phyloP scores from a whole-genome alignment of 2,329 filamentous ascomycete genomes.

The Hortaea sp. region DNA sequence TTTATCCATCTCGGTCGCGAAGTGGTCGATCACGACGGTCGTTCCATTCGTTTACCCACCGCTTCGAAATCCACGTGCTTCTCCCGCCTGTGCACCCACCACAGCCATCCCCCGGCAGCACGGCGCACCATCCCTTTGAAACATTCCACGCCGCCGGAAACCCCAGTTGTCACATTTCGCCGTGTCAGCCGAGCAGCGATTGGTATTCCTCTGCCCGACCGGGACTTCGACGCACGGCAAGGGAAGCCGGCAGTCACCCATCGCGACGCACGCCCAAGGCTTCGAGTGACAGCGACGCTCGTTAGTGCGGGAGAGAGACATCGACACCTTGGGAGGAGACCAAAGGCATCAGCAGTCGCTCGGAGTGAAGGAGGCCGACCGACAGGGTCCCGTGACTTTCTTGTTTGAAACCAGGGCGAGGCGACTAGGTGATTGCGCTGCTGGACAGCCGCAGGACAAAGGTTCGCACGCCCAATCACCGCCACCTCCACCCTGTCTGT shows the following conservation, averaged over 20 bases:
- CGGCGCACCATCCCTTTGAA: no score
- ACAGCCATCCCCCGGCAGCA: not conserved
- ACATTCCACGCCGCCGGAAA: no score
- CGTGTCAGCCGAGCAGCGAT: not conserved
- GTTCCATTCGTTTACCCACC: not conserved
- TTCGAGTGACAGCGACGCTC: no score
- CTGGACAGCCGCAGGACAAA: not conserved
- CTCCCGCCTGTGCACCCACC: not conserved
- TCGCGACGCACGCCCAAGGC: no score
- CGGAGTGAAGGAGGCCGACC: no score
- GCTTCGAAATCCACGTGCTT: not conserved
- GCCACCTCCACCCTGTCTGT: not conserved
- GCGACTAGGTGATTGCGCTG: not conserved
- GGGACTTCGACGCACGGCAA: no score
- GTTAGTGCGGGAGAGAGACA: no score
- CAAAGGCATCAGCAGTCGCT: no score
- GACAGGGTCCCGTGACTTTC: not conserved
- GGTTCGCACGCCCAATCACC: not conserved
- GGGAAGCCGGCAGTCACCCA: no score
- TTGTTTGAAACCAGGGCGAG: not conserved
- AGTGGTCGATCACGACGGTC: not conserved
- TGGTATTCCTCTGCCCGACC: not conserved
- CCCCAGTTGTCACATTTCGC: not conserved
- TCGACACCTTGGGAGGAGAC: no score
- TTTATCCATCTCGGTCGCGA: not conserved